Conservation (phyloP, 2,329 filamentous ascomycete species). For the Exophiala viscosa region DNA sequence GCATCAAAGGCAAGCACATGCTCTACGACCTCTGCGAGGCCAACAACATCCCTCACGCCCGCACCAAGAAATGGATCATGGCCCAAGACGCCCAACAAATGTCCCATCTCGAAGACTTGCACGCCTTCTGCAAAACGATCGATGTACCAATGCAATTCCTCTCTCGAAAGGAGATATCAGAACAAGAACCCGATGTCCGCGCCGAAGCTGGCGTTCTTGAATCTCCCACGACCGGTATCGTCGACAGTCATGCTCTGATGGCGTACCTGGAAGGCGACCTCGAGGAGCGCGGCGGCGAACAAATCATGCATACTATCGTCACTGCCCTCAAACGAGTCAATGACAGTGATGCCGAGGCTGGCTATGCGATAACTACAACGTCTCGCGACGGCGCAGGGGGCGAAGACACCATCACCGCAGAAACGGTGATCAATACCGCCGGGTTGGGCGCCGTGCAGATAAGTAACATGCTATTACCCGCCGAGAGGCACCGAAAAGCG, state of each 20-base stretch:
- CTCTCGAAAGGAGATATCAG: constrained; percentile 56
- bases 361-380: constrained; percentile 63
- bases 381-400: constrained; percentile 32
- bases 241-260: constrained; percentile 87
- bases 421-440: constrained; percentile 79
- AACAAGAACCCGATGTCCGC: constrained; percentile 70
- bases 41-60: constrained; percentile 65
- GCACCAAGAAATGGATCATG: constrained; percentile 91
- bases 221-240: constrained; percentile 79
- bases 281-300: constrained; percentile 70
- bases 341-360: constrained; percentile 40
- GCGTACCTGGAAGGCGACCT: constrained; percentile 71
- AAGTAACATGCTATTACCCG: constrained; percentile 75
- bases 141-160: constrained; percentile 71
- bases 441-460: constrained; percentile 73
- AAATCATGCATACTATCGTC: constrained; percentile 67
- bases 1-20: constrained; percentile 69
- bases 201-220: constrained; percentile 74
- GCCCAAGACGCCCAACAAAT: constrained; percentile 73
- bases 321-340: constrained; percentile 52
- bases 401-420: constrained; percentile 60
- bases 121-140: constrained; percentile 52
- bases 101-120: constrained; percentile 52
- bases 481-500: constrained; percentile 54
- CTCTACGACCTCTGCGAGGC: constrained; percentile 73